phyloP scores from a whole-genome alignment of 1,139 yeast species.

The Suhomyces anneliseae region DNA sequence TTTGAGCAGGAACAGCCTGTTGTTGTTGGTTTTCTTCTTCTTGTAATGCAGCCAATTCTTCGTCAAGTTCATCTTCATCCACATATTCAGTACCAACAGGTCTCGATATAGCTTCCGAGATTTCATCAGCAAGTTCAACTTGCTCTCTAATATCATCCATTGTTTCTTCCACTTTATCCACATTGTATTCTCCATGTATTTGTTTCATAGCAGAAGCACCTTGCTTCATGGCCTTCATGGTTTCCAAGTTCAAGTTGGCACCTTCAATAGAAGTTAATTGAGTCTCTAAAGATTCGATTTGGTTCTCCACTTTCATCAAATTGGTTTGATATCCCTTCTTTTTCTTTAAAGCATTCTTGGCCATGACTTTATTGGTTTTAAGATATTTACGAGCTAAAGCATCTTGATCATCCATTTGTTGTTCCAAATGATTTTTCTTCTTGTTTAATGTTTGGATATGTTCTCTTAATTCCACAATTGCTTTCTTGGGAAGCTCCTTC shows the following conservation, averaged over 20 bases:
- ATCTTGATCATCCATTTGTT: constrained; percentile 82
- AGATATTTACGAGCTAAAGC: constrained; percentile 71
- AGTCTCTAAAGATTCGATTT: constrained; percentile 84
- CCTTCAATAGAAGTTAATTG: constrained; percentile 89
- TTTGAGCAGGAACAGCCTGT: constrained; percentile 23
- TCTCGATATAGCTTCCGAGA: constrained; percentile 92
- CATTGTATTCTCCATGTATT: constrained; percentile 91
- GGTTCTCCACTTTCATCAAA: constrained; percentile 78
- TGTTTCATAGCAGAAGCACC: constrained; percentile 97
- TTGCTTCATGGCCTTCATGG: constrained; percentile 98
- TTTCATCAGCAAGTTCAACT: constrained; percentile 92
- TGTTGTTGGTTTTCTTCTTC: constrained; percentile 67
- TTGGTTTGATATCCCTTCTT: constrained; percentile 82
- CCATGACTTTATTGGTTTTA: constrained; percentile 67
- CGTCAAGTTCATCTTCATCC: constrained; percentile 81
- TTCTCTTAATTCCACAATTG: constrained; percentile 85
- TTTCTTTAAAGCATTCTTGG: constrained; percentile 84
- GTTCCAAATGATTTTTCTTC: constrained; percentile 79
- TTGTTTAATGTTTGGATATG: constrained; percentile 85
- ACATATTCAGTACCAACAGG: constrained; percentile 78
- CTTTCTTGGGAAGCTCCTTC: constrained; percentile 88
- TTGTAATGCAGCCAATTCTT: constrained; percentile 85
- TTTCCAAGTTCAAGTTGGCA: constrained; percentile 94
- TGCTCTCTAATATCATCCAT: constrained; percentile 98
- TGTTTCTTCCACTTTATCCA: constrained; percentile 96